These are phyloP conservation scores for Fraxinus ornus DNA, from an alignment of 305 asterid species.

Conservation along the genomic window DNA sequence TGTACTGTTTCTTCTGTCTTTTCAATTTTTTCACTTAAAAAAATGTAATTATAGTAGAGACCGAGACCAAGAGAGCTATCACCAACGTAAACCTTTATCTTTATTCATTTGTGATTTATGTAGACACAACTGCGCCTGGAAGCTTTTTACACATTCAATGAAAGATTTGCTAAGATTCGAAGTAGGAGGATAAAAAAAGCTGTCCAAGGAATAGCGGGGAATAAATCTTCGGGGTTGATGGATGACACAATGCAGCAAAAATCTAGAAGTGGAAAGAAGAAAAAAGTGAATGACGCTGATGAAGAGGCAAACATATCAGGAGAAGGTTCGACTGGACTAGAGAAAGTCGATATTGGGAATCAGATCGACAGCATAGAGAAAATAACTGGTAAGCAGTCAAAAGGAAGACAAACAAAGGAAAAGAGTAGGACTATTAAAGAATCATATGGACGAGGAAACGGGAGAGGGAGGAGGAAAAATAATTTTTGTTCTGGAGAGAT, in stretches of 20 bases:
- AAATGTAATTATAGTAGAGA: neutral
- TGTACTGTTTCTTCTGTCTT: neutral
- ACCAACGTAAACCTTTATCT: constrained; percentile 17
- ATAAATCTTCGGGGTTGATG: constrained; percentile 47
- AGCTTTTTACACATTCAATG: constrained; percentile 93
- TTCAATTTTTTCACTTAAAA: neutral
- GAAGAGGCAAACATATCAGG: constrained; percentile 34
- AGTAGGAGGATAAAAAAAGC: constrained; percentile 91
- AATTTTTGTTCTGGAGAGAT: constrained; percentile 29
- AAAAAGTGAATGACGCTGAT: constrained; percentile 40
- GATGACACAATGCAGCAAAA: constrained; percentile 42
- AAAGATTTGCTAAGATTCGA: constrained; percentile 90
- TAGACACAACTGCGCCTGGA: constrained; percentile 96
- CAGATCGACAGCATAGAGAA: constrained; percentile 25
- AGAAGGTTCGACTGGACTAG: constrained; percentile 28
- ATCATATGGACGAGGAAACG: constrained; percentile 30
- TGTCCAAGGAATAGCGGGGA: constrained; percentile 69
- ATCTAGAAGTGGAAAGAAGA: constrained; percentile 44
- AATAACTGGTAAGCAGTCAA: constrained; percentile 37
- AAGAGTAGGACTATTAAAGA: constrained; percentile 25
- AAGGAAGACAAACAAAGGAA: constrained; percentile 36
- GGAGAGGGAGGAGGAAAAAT: constrained; percentile 43
- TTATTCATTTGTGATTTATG: constrained; percentile 26
- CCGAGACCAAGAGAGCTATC: neutral
- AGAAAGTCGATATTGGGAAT: constrained; percentile 28